Evolutionary conservation across 2,329 filamentous ascomycete species (phyloP).

Genomic region (Aureobasidium vineae): DNA sequence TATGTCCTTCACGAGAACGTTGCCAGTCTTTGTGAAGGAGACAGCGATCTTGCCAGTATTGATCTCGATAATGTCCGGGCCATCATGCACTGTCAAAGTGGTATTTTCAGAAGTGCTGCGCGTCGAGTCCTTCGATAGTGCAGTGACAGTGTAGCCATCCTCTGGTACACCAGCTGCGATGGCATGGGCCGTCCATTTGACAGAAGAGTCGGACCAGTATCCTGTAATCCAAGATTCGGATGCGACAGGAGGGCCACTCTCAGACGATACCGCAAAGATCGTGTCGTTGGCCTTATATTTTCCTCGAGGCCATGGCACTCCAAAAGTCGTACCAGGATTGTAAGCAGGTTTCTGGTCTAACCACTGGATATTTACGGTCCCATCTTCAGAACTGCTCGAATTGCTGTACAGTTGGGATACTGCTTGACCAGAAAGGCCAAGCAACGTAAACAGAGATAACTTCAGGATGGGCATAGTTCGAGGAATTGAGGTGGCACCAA

Average conservation of each 20-base stretch:
- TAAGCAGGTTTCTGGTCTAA: neutral
- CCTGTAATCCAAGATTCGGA: neutral
- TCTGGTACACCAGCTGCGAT: neutral
- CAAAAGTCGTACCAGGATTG: neutral
- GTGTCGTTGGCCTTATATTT: neutral
- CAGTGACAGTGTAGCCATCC: neutral
- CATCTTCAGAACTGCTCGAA: neutral
- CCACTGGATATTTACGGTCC: neutral
- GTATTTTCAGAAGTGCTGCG: neutral
- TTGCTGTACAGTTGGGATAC: neutral
- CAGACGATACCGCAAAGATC: neutral
- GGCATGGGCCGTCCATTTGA: conserved; percentile 2
- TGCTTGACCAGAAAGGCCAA: neutral
- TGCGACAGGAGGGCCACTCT: neutral
- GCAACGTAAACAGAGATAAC: neutral
- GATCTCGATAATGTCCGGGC: neutral
- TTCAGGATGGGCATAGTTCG: neutral
- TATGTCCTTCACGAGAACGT: neutral
- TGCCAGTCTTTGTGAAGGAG: neutral
- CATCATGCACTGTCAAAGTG: neutral
- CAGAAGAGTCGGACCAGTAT: neutral
- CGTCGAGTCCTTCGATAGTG: neutral
- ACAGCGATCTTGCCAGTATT: neutral
- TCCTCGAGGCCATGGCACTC: neutral
- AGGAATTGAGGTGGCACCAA: too few relatives aligned